phyloP scores from a whole-genome alignment of 148 eudicot species.

The Cornus kousa region DNA sequence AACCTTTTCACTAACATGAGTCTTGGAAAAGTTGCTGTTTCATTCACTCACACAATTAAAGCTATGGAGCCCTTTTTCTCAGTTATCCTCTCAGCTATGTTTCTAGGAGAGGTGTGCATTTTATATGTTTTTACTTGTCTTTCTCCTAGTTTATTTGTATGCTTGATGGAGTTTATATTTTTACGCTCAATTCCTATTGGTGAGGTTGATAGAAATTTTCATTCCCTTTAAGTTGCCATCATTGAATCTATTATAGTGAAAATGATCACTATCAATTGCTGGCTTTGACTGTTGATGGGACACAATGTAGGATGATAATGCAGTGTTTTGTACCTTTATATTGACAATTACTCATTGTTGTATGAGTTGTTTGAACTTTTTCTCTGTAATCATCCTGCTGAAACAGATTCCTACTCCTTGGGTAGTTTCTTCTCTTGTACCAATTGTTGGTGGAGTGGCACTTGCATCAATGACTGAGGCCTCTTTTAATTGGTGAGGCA shows the following conservation, averaged over 20 bases:
- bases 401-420: slow-evolving; percentile 70
- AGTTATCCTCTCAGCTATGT: slow-evolving; percentile 70
- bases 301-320: neutral
- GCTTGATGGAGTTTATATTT: neutral
- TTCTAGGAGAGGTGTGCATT: slow-evolving; percentile 72
- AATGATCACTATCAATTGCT: neutral
- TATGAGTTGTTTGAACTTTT: neutral
- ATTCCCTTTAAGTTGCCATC: neutral
- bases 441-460: slow-evolving; percentile 94
- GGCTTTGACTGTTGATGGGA: neutral
- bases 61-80: slow-evolving; percentile 99
- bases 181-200: neutral
- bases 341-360: neutral
- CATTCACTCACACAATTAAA: slow-evolving; percentile 93
- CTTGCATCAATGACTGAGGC: slow-evolving; percentile 91
- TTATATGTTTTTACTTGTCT: neutral
- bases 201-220: neutral
- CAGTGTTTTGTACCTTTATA: neutral
- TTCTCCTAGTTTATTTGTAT: neutral
- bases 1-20: slow-evolving; percentile 95
- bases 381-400: slow-evolving; percentile 5
- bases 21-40: slow-evolving; percentile 91
- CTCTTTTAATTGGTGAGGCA: slow-evolving; percentile 86
- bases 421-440: slow-evolving; percentile 81
- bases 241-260: neutral